Evolutionary conservation across 441 rosid genomes (phyloP).

Genomic region (Euphorbia schlechtendalii): DNA sequence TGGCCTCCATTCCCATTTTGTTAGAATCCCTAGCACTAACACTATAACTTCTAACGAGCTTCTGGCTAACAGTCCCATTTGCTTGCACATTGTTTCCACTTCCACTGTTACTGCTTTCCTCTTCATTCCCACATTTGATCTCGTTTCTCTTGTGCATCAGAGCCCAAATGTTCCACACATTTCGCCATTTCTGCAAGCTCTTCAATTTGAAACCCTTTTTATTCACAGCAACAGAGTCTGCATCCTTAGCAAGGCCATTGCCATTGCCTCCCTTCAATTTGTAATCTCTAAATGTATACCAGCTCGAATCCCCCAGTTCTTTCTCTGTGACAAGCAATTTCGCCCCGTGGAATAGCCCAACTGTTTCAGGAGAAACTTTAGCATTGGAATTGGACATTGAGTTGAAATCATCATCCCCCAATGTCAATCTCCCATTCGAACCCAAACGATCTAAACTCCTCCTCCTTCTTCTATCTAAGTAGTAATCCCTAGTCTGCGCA

Average conservation of each 20-base stretch:
- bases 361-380: constrained; percentile 71
- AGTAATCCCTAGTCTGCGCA: constrained; percentile 78
- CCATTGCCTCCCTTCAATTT: constrained; percentile 36
- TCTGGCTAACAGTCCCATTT: constrained; percentile 55
- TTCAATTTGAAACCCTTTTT: constrained; percentile 36
- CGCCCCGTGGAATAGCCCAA: constrained; percentile 67
- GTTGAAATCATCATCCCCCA: constrained; percentile 77
- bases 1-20: no score
- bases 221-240: constrained; percentile 35
- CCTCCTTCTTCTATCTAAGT: constrained; percentile 61
- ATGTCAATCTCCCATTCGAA: constrained; percentile 56
- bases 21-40: constrained; percentile 73
- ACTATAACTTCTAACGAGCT: constrained; percentile 72
- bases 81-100: constrained; percentile 29
- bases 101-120: constrained; percentile 46
- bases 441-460: constrained; percentile 70
- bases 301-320: constrained; percentile 61
- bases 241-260: constrained; percentile 50
- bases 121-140: constrained; percentile 65
- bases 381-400: constrained; percentile 52
- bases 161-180: constrained; percentile 76
- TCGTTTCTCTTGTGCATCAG: constrained; percentile 59
- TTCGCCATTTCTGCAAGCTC: constrained; percentile 66
- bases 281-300: constrained; percentile 47
- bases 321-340: constrained; percentile 67